These are phyloP conservation scores for Chaetomium globosum DNA, from an alignment of 2,329 filamentous ascomycete species.

Conservation along the genomic window DNA sequence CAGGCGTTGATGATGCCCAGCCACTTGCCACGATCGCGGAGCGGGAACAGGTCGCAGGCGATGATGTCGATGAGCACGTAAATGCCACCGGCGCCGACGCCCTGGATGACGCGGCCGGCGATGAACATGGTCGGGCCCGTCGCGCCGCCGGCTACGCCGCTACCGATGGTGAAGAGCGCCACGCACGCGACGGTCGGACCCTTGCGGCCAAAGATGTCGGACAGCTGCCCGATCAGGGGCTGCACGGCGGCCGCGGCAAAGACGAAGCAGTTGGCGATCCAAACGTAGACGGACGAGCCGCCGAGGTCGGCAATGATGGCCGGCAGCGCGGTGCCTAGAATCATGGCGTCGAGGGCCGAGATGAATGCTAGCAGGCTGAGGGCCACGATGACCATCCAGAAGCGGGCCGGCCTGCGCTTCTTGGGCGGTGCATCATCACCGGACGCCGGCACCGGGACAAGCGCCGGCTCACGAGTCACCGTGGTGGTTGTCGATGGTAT, in stretches of 20 bases:
- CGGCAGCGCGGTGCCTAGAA: background rate
- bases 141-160: constrained; percentile 47
- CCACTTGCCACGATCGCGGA: constrained; percentile 31
- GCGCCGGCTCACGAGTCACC: too few species aligned
- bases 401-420: too few species aligned
- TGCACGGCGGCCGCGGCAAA: constrained; percentile 37
- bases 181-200: constrained; percentile 47
- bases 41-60: constrained; percentile 33
- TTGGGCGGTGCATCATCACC: too few species aligned
- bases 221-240: constrained; percentile 45
- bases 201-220: constrained; percentile 56
- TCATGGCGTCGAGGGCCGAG: too few species aligned
- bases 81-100: constrained; percentile 46
- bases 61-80: constrained; percentile 41
- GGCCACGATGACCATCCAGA: too few species aligned
- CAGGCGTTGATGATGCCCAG: constrained; percentile 26
- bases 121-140: constrained; percentile 54
- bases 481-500: too few species aligned
- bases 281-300: background rate
- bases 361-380: too few species aligned
- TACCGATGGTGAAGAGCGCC: constrained; percentile 54
- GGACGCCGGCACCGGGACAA: too few species aligned
- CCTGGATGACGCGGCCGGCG: constrained; percentile 53
- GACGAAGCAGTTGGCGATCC: background rate
- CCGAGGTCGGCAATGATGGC: background rate